A percentile compares a stretch with the other conserved stretches of the same genome.
Conservation (phyloP, 306 rosid genomes). For the Vigna reflexopilosa region DNA sequence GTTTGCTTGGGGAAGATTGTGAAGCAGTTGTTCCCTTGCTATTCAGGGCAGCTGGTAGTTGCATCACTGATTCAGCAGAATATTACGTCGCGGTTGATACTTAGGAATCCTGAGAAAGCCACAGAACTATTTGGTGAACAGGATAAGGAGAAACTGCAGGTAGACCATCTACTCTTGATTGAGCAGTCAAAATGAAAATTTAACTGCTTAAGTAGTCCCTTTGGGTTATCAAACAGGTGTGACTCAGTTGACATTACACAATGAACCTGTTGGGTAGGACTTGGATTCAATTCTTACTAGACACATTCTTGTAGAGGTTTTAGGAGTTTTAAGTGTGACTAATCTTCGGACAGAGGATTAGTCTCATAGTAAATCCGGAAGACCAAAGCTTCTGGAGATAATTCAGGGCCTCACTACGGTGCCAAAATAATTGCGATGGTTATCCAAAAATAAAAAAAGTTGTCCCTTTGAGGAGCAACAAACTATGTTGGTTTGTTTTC, state of each 20-base stretch:
- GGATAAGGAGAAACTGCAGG: conserved; percentile 73
- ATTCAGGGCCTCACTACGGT: background rate
- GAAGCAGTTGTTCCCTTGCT: conserved; percentile 34
- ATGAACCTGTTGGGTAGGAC: background rate
- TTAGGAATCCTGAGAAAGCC: conserved; percentile 87
- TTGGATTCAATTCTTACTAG: background rate
- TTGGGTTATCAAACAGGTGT: background rate
- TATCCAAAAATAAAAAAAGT: too few species aligned
- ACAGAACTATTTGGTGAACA: conserved; percentile 73
- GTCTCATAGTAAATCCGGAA: background rate
- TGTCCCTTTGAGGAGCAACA: background rate
- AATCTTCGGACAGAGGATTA: background rate
- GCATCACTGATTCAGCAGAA: conserved; percentile 82
- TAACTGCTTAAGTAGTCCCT: background rate
- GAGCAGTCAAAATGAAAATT: background rate
- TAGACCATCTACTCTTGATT: conserved; percentile 15
- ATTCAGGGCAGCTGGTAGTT: conserved; percentile 89
- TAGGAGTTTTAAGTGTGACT: background rate
- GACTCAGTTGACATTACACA: background rate
- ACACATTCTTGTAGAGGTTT: background rate
- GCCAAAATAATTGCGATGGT: too few species aligned
- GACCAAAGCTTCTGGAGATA: background rate
- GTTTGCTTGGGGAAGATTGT: conserved; percentile 41
- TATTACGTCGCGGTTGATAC: conserved; percentile 70
- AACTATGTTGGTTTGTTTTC: conserved; percentile 26